Conservation (phyloP, 202 grass and related monocot genomes). For the Elaeis oleifera region DNA sequence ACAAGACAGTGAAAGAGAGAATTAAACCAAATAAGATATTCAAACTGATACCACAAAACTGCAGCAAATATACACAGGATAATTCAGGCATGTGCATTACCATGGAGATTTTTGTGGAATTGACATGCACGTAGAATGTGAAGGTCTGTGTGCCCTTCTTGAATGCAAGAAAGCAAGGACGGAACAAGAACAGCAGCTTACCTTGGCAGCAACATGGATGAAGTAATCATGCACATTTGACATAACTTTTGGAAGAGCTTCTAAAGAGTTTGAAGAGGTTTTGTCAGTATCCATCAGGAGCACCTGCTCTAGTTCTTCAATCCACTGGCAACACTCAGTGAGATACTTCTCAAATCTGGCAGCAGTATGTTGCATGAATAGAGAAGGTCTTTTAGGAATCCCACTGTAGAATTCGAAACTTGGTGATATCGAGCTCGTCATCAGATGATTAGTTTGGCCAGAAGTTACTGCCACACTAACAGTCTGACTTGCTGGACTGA, state of each 20-base stretch:
- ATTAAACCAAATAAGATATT: no score
- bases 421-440: constrained; percentile 15
- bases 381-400: constrained; percentile 51
- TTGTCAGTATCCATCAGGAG: constrained; percentile 47
- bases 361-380: constrained; percentile 48
- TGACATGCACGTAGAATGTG: no score
- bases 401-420: constrained; percentile 40
- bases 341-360: constrained; percentile 54
- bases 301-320: constrained; percentile 67
- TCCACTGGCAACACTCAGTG: constrained; percentile 51
- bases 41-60: no score
- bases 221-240: constrained; percentile 73
- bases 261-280: constrained; percentile 32
- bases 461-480: not conserved
- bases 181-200: constrained; percentile 9
- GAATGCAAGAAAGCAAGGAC: not conserved
- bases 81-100: no score
- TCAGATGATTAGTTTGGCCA: constrained; percentile 27
- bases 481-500: constrained; percentile 25
- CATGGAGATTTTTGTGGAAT: no score
- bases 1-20: no score
- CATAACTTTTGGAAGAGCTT: constrained; percentile 62
- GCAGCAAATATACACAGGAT: no score
- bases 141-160: no score
- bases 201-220: constrained; percentile 81